Base-by-base conservation (phyloP, 495 filamentous ascomycete species). In the Chaetomium fimeti region DNA sequence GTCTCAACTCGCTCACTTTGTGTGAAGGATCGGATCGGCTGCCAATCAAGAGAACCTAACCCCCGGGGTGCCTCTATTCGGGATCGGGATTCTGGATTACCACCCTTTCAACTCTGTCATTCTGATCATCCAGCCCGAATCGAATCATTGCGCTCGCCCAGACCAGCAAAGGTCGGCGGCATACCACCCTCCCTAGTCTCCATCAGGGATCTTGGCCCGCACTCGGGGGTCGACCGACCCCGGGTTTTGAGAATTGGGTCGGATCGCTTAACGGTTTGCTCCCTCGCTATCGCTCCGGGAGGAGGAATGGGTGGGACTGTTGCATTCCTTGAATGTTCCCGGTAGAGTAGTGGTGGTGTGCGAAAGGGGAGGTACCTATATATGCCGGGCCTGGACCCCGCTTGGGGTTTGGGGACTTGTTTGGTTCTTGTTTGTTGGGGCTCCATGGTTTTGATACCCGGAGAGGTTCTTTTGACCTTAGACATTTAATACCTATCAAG, bases 61-160 rank as follows among this genome's bases (percentile, higher is more conserved):
- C 59, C 60, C 49, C 2, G 61, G 61, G 24, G 51, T 56, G 49
- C 9, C 16, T 5, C 49, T 56, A 62, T 27, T 62, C 61, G 61
- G 59, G 48, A 18, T 53, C 59, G 48, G 32, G 32, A 36, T 36
- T 36, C 8, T n/a, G n/a, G 5, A 36, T 11, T 5, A 36, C 32
- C 7, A 36, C 32, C 32, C 8, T 36, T 36, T 36, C 32, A 36
- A 36, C 32, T 36, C 32, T 36, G 32, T 11, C 32, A 36, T 11
- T 36, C 32, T 36, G 32, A 36, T 9, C 32, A 22, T n/a, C 25
- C 22, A n/a, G 57, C 15, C 22, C 56, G 38, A 45, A 28, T 24
- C 36, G 9, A 38, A 60, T 60, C 57, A n/a, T 15, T 2, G 4
- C 24, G 45, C 47, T 18, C 22, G 22, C 59, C 49, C 49, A 62